phyloP scores from a whole-genome alignment of 805 yeast genomes.

The Lipomyces mesembrius region DNA sequence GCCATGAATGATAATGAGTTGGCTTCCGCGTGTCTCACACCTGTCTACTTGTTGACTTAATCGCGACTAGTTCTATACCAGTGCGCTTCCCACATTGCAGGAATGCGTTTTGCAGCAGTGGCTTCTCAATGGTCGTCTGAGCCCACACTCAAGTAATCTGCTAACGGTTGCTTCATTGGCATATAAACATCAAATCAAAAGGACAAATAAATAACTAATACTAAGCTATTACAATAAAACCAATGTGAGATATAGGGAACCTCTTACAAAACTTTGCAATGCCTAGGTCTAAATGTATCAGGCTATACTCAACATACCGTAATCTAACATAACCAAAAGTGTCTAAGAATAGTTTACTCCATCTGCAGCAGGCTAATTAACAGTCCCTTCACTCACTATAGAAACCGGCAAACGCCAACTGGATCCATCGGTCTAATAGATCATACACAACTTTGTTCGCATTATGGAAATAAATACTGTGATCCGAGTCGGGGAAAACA shows the following conservation, averaged over 20 bases:
- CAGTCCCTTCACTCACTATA: conserved; percentile 9
- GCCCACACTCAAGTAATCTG: background rate
- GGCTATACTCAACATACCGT: background rate
- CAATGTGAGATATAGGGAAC: background rate
- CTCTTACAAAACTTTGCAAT: background rate
- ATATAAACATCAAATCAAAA: background rate
- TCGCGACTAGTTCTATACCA: too few species aligned
- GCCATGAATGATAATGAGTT: background rate
- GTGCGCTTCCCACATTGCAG: background rate
- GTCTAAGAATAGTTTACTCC: background rate
- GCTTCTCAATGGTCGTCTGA: background rate
- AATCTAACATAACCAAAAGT: too few species aligned
- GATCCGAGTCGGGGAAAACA: conserved; percentile 92
- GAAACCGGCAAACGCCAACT: conserved; percentile 28
- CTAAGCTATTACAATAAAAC: background rate
- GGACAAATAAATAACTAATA: background rate
- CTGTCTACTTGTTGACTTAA: too few species aligned
- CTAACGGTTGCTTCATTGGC: background rate
- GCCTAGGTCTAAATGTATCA: background rate
- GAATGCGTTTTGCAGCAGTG: background rate
- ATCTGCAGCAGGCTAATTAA: background rate
- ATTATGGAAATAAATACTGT: conserved; percentile 76
- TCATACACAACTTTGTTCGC: conserved; percentile 76
- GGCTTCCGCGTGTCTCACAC: too few species aligned
- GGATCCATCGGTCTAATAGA: conserved; percentile 67